These are phyloP conservation scores for Didymella pomorum DNA, from an alignment of 2,329 filamentous ascomycete genomes.

Conservation along the genomic window DNA sequence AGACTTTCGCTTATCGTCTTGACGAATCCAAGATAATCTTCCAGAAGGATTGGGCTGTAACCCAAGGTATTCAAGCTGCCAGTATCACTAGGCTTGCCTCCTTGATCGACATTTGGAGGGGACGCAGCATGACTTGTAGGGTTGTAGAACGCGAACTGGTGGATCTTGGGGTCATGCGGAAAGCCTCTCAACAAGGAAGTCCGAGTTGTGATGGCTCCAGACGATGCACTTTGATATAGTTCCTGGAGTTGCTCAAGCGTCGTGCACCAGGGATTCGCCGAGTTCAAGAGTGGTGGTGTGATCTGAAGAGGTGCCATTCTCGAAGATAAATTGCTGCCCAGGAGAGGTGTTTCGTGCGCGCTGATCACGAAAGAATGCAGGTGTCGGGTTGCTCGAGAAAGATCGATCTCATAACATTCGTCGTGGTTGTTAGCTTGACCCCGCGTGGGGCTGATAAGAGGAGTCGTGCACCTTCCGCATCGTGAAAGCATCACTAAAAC, in stretches of 20 bases:
- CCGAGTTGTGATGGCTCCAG: constrained; percentile 77
- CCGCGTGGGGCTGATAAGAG: constrained; percentile 21
- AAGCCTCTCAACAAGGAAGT: constrained; percentile 74
- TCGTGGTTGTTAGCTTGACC: neutral
- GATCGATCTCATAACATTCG: neutral
- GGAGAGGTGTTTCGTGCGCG: neutral
- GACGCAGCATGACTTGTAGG: constrained; percentile 46
- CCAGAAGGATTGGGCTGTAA: constrained; percentile 71
- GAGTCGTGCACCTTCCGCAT: constrained; percentile 5
- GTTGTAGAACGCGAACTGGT: constrained; percentile 74
- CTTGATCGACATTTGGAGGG: constrained; percentile 30
- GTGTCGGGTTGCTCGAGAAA: neutral
- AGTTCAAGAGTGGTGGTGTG: constrained; percentile 74
- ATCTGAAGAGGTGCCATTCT: constrained; percentile 57
- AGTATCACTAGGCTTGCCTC: constrained; percentile 36
- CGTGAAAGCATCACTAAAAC: neutral
- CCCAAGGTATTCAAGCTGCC: constrained; percentile 72
- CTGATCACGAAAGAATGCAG: neutral
- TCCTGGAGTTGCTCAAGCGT: constrained; percentile 66
- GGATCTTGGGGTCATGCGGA: constrained; percentile 64
- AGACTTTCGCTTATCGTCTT: constrained; percentile 53
- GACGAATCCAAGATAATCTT: constrained; percentile 67
- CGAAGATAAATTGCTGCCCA: neutral
- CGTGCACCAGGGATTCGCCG: constrained; percentile 79
- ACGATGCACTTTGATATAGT: constrained; percentile 68